Conservation (phyloP, 2,329 filamentous ascomycete species). For the Rhynchosporium agropyri region DNA sequence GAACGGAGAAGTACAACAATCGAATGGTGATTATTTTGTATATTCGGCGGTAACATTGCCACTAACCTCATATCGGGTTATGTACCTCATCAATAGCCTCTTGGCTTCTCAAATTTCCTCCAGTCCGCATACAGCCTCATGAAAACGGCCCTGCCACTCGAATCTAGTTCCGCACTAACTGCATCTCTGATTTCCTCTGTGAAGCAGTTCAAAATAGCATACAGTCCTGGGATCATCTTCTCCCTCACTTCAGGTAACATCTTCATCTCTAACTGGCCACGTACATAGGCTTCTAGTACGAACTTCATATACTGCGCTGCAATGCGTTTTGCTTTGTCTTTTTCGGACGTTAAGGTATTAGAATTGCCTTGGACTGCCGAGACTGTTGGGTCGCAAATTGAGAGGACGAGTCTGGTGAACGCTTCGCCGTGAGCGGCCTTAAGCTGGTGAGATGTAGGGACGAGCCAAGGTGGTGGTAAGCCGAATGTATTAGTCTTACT, state of each 20-base stretch:
- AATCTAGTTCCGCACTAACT: slow-evolving; percentile 60
- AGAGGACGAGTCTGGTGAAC: slow-evolving; percentile 58
- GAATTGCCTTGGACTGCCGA: slow-evolving; percentile 53
- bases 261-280: slow-evolving; percentile 59
- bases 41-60: not conserved
- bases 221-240: slow-evolving; percentile 59
- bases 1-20: slow-evolving; percentile 15
- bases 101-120: slow-evolving; percentile 65
- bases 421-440: slow-evolving; percentile 51
- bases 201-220: slow-evolving; percentile 61
- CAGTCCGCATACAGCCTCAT: slow-evolving; percentile 61
- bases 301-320: slow-evolving; percentile 65
- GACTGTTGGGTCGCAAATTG: slow-evolving; percentile 61
- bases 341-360: slow-evolving; percentile 59
- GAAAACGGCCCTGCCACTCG: slow-evolving; percentile 60
- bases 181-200: slow-evolving; percentile 56
- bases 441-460: slow-evolving; percentile 36
- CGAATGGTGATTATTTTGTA: not conserved
- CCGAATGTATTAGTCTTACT: slow-evolving; percentile 28
- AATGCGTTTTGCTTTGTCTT: slow-evolving; percentile 61
- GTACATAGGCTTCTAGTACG: slow-evolving; percentile 61
- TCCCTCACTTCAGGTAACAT: slow-evolving; percentile 56
- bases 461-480: slow-evolving; percentile 44
- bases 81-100: slow-evolving; percentile 5
- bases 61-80: not conserved